Base-by-base conservation (phyloP, 1,139 yeast genomes). In the Fermentozyma sake region DNA sequence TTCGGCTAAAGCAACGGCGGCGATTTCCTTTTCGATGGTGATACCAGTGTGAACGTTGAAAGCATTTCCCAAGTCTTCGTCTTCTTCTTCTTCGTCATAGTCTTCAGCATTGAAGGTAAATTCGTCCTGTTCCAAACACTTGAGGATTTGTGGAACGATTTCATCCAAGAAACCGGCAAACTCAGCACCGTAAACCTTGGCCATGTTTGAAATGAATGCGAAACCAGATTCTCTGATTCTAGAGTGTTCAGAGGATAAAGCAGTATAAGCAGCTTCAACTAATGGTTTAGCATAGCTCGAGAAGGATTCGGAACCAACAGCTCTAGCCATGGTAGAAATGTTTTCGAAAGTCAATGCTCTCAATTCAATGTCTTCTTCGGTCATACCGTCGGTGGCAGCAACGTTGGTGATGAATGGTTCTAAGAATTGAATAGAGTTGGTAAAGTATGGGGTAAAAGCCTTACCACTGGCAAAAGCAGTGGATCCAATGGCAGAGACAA, bases 401-500 rank as follows among this genome's bases (percentile, higher is more conserved):
- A 78, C 75, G 48, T 77, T 74, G 23, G 62, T 39, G 46, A 91
- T 76, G 52, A 79, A 87, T 33, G 89, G 91, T 58, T 84, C 94
- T 44, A 91, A 72, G 39, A 72, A 75, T 51, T 79, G 76, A 44
- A 91, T 76, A 28, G 96, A 83, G 40, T 77, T 74, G 51, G 78
- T 75, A 59, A 89, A 89, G 66, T 71, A 91, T 37, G 97, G 97
- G 38, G 73, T 66, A 60, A 85, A 91, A 22, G 82, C 73, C 48
- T 80, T 80, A 57, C 96, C 96, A 29, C 95, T 79, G 31, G 98
- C 95, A 49, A 81, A 87, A 21, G 98, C 98, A 37, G 96, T 86
- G 20, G 97, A 87, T 32, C 97, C 97, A 52, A 91, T 84, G 20
- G 97, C 96, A 32, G 95, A 84, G 34, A 91, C 96, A 48, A 91